These are phyloP conservation scores for Nothophaeocryptopus gaeumannii DNA, from an alignment of 2,329 filamentous ascomycete species.

Conservation along the genomic window DNA sequence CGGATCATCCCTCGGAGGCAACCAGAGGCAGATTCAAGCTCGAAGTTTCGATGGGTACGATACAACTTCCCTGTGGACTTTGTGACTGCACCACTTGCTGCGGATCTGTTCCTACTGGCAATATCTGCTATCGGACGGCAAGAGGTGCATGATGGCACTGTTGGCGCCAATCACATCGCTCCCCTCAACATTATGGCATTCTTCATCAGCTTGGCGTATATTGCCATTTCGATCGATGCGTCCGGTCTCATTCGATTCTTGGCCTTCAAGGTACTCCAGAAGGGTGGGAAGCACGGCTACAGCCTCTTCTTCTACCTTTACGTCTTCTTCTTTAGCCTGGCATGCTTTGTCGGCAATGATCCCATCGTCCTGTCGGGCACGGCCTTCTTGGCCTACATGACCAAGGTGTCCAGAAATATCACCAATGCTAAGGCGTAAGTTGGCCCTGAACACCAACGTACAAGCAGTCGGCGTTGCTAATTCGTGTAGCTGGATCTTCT, in stretches of 20 bases:
- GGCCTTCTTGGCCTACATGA: slow-evolving; percentile 74
- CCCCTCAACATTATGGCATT: slow-evolving; percentile 73
- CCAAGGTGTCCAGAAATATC: slow-evolving; percentile 70
- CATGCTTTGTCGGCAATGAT: slow-evolving; percentile 70
- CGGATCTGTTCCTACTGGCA: slow-evolving; percentile 68
- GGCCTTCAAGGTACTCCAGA: slow-evolving; percentile 67
- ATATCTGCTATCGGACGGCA: slow-evolving; percentile 64
- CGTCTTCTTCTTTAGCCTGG: slow-evolving; percentile 66
- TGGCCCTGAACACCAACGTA: too few relatives aligned
- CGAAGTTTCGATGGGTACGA: slow-evolving; percentile 24
- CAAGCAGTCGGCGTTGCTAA: too few relatives aligned
- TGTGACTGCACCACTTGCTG: slow-evolving; percentile 67
- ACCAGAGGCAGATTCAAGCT: neutral
- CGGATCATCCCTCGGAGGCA: slow-evolving; percentile 51
- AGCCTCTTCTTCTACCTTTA: slow-evolving; percentile 71
- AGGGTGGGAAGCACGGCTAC: slow-evolving; percentile 65
- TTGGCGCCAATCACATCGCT: slow-evolving; percentile 63
- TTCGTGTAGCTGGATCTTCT: slow-evolving; percentile 58
- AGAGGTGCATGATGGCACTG: slow-evolving; percentile 67
- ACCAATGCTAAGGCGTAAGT: slow-evolving; percentile 58
- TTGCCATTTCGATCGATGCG: slow-evolving; percentile 73
- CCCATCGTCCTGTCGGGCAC: slow-evolving; percentile 73
- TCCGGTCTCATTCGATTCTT: slow-evolving; percentile 69
- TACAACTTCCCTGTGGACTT: slow-evolving; percentile 66
- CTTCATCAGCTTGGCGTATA: slow-evolving; percentile 69